Evolutionary conservation across 2,329 filamentous ascomycete genomes (phyloP), one percentile per base, ranked within the genome.

Genomic region (Sphaerulina populicola): DNA sequence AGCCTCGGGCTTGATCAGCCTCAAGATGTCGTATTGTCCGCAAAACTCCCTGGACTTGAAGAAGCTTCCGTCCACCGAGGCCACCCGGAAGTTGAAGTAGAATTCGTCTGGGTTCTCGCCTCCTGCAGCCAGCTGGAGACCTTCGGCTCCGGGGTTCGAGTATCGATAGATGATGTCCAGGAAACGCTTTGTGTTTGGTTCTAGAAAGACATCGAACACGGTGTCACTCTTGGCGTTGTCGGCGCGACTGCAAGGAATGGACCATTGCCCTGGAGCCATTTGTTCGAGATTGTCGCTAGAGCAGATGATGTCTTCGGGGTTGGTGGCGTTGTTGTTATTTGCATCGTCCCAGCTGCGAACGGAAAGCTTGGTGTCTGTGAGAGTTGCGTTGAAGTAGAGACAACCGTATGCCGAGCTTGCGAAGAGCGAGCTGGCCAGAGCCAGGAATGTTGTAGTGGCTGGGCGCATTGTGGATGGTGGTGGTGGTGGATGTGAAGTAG

Each of bases 331-430:
- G 47, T 57, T 54, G 49, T 57, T 57, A 47, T 57, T 57, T 11
- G 48, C 45, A 15, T 57, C 55, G 47, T 57, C 55, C 55, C 55
- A 57, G 40, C 47, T 51, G 52, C 51, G 38, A 27, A 57, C 55
- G 14, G 49, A 51, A n/a, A 57, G 47, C 35, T 40, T 53, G 44
- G 42, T 53, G 52, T 44, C 52, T 14, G 30, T 35, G 27, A 57
- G 51, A 2, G 52, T 57, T 44, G 55, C 55, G 29, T 53, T 57
- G 52, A 57, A 57, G 47, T 57, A 57, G 15, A 57, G 50, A 18
- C 49, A 52, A n/a, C 44, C 53, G 31, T 49, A 29, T n/a, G 46
- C 49, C 4, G 40, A 39, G 27, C 40, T 35, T 31, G 38, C 38
- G 44, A 54, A 47, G 18, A 54, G 48, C 15, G 52, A 51, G 33